Base-by-base conservation (phyloP, 2,329 filamentous ascomycete species). In the Geosmithia morbida region DNA sequence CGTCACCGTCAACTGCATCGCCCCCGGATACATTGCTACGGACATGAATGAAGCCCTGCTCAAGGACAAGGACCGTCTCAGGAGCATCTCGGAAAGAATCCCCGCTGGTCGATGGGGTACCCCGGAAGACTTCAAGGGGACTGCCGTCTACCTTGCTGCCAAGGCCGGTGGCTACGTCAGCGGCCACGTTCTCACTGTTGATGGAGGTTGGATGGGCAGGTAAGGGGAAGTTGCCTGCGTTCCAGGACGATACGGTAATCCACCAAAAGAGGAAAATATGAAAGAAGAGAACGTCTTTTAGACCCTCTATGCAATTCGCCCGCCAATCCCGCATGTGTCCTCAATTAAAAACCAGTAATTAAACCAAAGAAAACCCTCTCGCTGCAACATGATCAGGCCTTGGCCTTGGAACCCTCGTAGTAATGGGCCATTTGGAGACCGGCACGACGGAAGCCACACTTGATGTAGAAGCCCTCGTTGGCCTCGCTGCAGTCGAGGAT, bases 381-480 rank as follows among this genome's bases (percentile, higher is more conserved):
- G 3, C 6, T 13, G 11, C 33, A 37, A 37, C 6, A 37, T 13
- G 6, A 37, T 37, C 13, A 37, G 14, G 14, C 52, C 59, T 73
- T 74, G 62, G 64, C 69, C 61, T 74, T 74, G 55, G 63, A 61
- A 44, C 59, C 64, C 50, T 83, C 87, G 62, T 94, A 92, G 67
- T 95, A 95, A 70, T 95, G 87, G 42, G 90, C 88, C 92, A 98
- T 97, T 68, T 98, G 87, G 48, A 96, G 69, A 16, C 92, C 92
- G 26, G 88, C 90, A 51, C 87, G 74, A 67, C 87, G 84, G 66
- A 94, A 97, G 49, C 90, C 90, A 66, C 92, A 97, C 75, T 97
- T 97, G 65, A 95, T 75, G 65, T 98, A 98, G 71, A 98, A 97
- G 19, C 89, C 90, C 66, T 95, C 88, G 63, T 97, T 98, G 56